Percentiles rank a stretch among this genome's conserved stretches.
phyloP scores from a whole-genome alignment of 2,329 filamentous ascomycete species.

The Thielaviopsis populi region DNA sequence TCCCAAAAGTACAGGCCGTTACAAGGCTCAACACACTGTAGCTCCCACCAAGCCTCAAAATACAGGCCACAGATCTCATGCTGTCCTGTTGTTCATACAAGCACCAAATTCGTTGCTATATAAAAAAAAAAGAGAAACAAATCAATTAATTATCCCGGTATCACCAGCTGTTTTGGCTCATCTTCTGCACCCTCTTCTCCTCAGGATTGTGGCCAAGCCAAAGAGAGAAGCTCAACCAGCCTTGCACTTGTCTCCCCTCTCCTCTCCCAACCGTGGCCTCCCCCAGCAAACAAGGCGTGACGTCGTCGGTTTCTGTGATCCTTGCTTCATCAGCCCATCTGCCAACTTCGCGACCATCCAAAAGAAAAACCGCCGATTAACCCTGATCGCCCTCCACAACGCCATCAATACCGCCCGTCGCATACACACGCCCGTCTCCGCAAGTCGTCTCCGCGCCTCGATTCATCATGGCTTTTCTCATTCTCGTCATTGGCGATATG shows the following conservation, averaged over 20 bases:
- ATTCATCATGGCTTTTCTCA: slow-evolving; percentile 65
- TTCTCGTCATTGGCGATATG: slow-evolving; percentile 82
- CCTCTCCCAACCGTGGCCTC: neutral
- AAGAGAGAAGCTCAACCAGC: neutral
- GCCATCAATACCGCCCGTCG: neutral
- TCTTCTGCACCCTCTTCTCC: neutral
- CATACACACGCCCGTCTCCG: neutral
- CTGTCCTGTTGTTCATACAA: too few relatives aligned
- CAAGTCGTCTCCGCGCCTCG: neutral
- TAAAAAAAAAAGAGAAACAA: too few relatives aligned
- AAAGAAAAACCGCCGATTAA: neutral
- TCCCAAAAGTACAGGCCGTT: too few relatives aligned
- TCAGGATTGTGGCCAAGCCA: neutral
- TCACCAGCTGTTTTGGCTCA: too few relatives aligned
- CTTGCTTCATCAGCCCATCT: neutral
- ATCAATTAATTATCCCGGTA: too few relatives aligned
- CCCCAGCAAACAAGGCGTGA: slow-evolving; percentile 2
- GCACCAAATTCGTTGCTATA: too few relatives aligned
- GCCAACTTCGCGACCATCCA: neutral
- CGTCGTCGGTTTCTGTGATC: neutral
- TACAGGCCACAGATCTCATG: too few relatives aligned
- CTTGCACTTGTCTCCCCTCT: neutral
- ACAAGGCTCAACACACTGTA: too few relatives aligned
- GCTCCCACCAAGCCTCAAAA: too few relatives aligned
- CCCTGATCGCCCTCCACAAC: neutral